These are phyloP conservation scores for Podaxis rugospora DNA, from an alignment of 768 basidiomycete genomes.

Conservation along the genomic window DNA sequence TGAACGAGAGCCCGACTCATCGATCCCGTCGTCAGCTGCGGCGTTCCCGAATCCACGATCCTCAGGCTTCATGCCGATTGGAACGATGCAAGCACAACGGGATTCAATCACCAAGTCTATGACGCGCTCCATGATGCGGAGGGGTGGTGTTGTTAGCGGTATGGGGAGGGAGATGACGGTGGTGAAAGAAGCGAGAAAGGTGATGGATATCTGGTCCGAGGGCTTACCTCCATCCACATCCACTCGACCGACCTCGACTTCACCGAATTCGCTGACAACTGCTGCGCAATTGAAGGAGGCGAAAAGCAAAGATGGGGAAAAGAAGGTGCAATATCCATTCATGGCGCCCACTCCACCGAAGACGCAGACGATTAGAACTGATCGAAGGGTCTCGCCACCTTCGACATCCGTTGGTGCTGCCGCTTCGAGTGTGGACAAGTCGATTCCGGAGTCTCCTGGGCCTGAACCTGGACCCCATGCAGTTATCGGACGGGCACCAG, in stretches of 20 bases:
- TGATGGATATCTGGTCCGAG: constrained; percentile 36
- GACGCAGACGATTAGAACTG: constrained; percentile 30
- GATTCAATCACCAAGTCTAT: constrained; percentile 22
- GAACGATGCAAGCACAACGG: constrained; percentile 34
- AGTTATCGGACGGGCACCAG: not conserved
- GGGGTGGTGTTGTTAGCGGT: constrained; percentile 12
- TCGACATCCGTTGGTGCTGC: constrained; percentile 15
- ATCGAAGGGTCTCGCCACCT: constrained; percentile 34
- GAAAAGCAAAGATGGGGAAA: not conserved
- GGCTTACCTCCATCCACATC: not conserved
- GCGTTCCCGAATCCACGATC: constrained; percentile 63
- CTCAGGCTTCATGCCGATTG: constrained; percentile 70
- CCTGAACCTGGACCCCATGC: not conserved
- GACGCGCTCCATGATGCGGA: constrained; percentile 14
- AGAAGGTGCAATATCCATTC: constrained; percentile 20
- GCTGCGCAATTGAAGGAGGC: not conserved
- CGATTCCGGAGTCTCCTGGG: not conserved
- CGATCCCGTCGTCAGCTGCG: constrained; percentile 6
- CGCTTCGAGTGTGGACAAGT: not conserved
- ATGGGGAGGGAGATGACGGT: constrained; percentile 26
- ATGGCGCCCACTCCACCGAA: constrained; percentile 18
- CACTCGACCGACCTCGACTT: too few relatives aligned
- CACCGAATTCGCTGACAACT: not conserved
- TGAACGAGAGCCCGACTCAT: not conserved
- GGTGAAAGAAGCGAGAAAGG: constrained; percentile 30